phyloP scores from a whole-genome alignment of 2,329 filamentous ascomycete genomes.

The Diaporthe sp. region DNA sequence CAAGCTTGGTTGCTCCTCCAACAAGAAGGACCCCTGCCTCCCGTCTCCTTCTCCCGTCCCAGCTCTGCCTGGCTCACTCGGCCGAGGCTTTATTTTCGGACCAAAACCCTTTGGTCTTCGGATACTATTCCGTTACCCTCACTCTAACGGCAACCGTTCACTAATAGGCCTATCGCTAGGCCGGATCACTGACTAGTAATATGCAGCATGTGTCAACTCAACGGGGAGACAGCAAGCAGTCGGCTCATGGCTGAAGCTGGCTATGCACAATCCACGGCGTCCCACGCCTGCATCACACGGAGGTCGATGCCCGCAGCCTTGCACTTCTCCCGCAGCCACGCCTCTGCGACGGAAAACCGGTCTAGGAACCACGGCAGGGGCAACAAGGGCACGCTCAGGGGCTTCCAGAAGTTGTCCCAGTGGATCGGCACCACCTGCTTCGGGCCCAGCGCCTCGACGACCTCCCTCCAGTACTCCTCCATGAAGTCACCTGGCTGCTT shows the following conservation, averaged over 20 bases:
- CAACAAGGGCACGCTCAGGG: conserved; percentile 17
- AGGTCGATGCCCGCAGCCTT: background rate
- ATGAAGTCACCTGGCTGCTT: conserved; percentile 16
- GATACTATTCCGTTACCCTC: background rate
- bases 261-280: conserved; percentile 5
- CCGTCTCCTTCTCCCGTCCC: background rate
- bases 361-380: conserved; percentile 16
- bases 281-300: conserved; percentile 18
- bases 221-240: background rate
- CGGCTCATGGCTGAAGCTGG: background rate
- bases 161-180: too few relatives aligned
- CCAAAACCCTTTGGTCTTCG: background rate
- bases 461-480: conserved; percentile 13
- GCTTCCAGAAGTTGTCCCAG: conserved; percentile 26
- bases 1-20: conserved; percentile 15
- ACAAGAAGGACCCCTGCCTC: conserved; percentile 1
- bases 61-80: conserved; percentile 2
- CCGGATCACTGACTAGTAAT: background rate
- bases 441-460: background rate
- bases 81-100: conserved; percentile 19
- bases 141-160: background rate
- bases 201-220: background rate
- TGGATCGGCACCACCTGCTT: conserved; percentile 24
- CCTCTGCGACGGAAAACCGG: conserved; percentile 4
- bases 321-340: conserved; percentile 16